A percentile compares a stretch with the other conserved stretches of the same genome.
Evolutionary conservation across 164 flowering plant genomes (phyloP).

Genomic region (Brasenia schreberi): DNA sequence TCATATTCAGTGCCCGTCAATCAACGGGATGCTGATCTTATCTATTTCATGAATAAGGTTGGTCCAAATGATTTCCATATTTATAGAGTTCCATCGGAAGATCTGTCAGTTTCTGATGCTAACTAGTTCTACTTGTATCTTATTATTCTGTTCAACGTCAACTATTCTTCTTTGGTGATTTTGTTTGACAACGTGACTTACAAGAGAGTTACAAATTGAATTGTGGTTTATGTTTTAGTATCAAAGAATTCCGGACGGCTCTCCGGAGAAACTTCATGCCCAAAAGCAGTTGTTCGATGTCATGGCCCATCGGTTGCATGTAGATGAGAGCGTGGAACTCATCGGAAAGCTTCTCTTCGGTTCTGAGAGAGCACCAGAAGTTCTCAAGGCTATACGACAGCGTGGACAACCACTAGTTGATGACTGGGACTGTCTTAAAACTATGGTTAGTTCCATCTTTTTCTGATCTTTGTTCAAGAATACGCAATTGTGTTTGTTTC

Average conservation of each 20-base stretch:
- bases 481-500: too few relatives aligned
- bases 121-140: not conserved
- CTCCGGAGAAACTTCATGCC: conserved; percentile 46
- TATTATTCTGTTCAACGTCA: not conserved
- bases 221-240: conserved; percentile 18
- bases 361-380: conserved; percentile 39
- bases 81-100: not conserved
- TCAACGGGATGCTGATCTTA: conserved; percentile 81
- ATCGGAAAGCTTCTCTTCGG: conserved; percentile 70
- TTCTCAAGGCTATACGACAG: conserved; percentile 43
- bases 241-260: conserved; percentile 64
- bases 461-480: too few relatives aligned
- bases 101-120: not conserved
- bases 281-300: conserved; percentile 52
- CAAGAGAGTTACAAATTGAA: not conserved
- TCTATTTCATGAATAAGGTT: conserved; percentile 81
- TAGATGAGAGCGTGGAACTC: conserved; percentile 51
- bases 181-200: not conserved
- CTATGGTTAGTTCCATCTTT: conserved; percentile 31
- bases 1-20: conserved; percentile 34
- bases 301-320: conserved; percentile 59
- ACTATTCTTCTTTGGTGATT: not conserved
- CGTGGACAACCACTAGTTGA: conserved; percentile 71
- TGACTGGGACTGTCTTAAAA: conserved; percentile 83
- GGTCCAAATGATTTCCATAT: not conserved